Evolutionary conservation across 768 basidiomycete genomes (phyloP), one percentile per base, ranked within the genome.

Genomic region (Pisolithus tinctorius): DNA sequence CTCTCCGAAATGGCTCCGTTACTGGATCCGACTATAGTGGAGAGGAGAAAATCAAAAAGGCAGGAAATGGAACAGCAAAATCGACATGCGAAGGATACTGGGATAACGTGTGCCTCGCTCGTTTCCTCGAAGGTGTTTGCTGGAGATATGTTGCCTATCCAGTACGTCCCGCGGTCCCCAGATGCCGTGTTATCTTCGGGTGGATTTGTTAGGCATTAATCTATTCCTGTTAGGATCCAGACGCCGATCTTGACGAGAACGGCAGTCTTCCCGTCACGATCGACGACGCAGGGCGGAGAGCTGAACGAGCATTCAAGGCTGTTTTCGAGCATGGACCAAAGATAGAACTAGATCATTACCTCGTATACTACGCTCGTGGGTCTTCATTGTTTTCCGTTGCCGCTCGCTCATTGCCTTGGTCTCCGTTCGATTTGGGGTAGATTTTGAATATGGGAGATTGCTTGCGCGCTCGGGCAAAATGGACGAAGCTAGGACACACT

Each of bases 291-390:
- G 80, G 71, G 42, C 63, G 59, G 10, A 74, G 69, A 11, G 78
- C 90, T 0, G 69, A 72, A 55, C 71, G 64, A 14, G 81, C 85
- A 6, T 84, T 91, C 61, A 69, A 79, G 56, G 74, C 74, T 0
- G 85, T 93, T 11, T 79, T 96, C 40, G 70, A 76, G 52, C 65
- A 90, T 53, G 89, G 86, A 0, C 73, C 77, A 2, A 80, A 80
- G 67, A 83, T 89, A 43, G 81, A 86, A 68, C 72, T 89, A 39
- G 95, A 98, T 60, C 94, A 98, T 63, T 84, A 90, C 62, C 63
- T 97, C 44, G 82, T 94, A 8, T 97, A 93, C 66, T 82, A 86
- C 60, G 78, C 92, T 9, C 93, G 90, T 92, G 59, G 57, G 88
- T 81, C 11, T 11, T 23, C 29, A 42, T 20, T 49, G 4, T 31